Base-by-base conservation (phyloP, 2,329 filamentous ascomycete genomes). In the Diaporthe batatas region DNA sequence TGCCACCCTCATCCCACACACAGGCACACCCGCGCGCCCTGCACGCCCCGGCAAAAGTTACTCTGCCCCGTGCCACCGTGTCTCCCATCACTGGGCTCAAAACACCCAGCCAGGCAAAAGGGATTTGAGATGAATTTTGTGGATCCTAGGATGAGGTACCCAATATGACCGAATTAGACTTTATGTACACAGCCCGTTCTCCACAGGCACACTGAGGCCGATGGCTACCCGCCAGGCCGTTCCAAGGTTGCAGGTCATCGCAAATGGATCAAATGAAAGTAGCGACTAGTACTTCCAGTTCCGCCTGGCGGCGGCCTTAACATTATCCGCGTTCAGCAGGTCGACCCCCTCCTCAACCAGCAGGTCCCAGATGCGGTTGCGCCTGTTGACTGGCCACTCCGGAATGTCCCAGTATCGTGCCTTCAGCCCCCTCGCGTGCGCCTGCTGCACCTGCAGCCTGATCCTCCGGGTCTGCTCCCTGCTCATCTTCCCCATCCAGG, bases 371-470 rank as follows among this genome's bases (percentile, higher is more conserved):
- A 92, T 81, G 65, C 84, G 82, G 77, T 91, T 87, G 62, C 90
- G 83, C 51, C 86, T 77, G 23, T 82, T 82, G 8, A 88, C 77
- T 1, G 90, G 90, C 89, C 89, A 91, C 21, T 79, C 79, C 0
- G 90, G 90, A 12, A 88, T 80, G 32, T 87, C 87, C 90, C 90
- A 92, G 77, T 91, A 92, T 70, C 90, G 80, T 6, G 85, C 86
- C 76, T 87, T 86, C 62, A 92, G 80, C 0, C 90, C 90, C 70
- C 85, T 82, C 21, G 73, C 76, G 71, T 90, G 88, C n/a, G 89
- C 90, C 55, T 82, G 81, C 29, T 79, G 75, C 18, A 91, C 79
- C 58, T 90, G 87, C 16, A 77, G 75, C 51, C 83, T 80, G 51
- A 90, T 78, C 54, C 80, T 83, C 29, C 75, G 76, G 36, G 87